These are phyloP conservation scores for Chalciporus piperatoides DNA, from an alignment of 1,284 basidiomycete species.

Conservation along the genomic window DNA sequence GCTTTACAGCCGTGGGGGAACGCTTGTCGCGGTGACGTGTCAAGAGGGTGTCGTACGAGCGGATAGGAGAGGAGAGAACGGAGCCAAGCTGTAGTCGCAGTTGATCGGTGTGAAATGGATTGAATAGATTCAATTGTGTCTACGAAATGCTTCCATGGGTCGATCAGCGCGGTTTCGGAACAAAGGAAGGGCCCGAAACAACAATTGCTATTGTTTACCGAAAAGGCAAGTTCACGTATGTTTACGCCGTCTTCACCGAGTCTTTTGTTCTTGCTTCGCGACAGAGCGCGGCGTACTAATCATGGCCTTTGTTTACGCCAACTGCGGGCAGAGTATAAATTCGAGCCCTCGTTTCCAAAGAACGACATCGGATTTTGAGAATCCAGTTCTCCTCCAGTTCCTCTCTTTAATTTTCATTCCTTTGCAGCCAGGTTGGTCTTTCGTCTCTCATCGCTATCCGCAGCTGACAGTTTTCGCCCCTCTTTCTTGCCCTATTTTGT, in stretches of 20 bases:
- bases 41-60: conserved; percentile 83
- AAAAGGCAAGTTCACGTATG: conserved; percentile 20
- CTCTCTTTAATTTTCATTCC: conserved; percentile 2
- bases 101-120: background rate
- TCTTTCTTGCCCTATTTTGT: conserved; percentile 4
- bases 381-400: conserved; percentile 24
- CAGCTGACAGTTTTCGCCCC: conserved; percentile 14
- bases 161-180: conserved; percentile 11
- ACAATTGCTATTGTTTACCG: conserved; percentile 29
- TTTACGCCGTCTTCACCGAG: background rate
- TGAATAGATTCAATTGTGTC: background rate
- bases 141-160: background rate
- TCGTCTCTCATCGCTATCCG: background rate
- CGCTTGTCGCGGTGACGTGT: conserved; percentile 70
- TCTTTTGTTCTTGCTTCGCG: conserved; percentile 35
- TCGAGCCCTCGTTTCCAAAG: background rate
- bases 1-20: conserved; percentile 73
- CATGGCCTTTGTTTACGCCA: conserved; percentile 21
- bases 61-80: conserved; percentile 38
- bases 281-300: conserved; percentile 13
- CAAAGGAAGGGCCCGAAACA: conserved; percentile 14
- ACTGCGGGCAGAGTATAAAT: conserved; percentile 24
- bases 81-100: conserved; percentile 38
- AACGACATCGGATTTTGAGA: conserved; percentile 35
- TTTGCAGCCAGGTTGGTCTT: conserved; percentile 30